Base-by-base conservation (phyloP, 1,139 yeast species). In the Protomyces lactucae-debilis region DNA sequence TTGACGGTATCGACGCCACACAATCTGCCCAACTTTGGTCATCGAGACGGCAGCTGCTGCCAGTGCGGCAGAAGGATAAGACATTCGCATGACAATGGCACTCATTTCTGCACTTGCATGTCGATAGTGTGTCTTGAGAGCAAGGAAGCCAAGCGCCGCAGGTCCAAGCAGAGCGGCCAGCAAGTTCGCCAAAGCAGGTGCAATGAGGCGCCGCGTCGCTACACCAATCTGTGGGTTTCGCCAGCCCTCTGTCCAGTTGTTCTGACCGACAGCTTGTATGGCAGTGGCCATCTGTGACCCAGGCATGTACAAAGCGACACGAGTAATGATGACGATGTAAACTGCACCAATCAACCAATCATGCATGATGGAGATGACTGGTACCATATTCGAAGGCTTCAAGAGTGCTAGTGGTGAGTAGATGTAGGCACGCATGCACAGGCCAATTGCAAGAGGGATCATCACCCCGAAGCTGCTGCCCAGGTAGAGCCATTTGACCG, bases 291-390 rank as follows among this genome's bases (percentile, higher is more conserved):
- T n/a, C 5, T n/a, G 16, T 16, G 48, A 51, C 4, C 43, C 48
- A 4, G 61, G 64, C 57, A 55, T 53, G 45, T 48, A 48, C 43
- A 63, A 25, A n/a, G 59, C 57, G n/a, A 57, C 46, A 28, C 60
- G 28, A 18, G 53, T 52, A 4, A 39, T 52, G 40, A 64, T 57
- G 40, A 40, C 54, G 40, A 64, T 56, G 32, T 55, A 64, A 23
- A 64, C 56, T 35, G 61, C 32, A 9, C 66, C 66, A 18, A 64
- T 46, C 23, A 61, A 37, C 66, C 66, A 64, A 12, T 54, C 64
- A 16, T 64, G 66, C 37, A 64, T 39, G 14, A 64, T 46, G 21
- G 63, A 54, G 10, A 64, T 36, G 23, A 52, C 52, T 4, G 66
- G 64, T n/a, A 52, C 53, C 12, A 39, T 16, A 6, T 54, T 61